Evolutionary conservation across 2,329 filamentous ascomycete species (phyloP), one percentile per base, ranked within the genome.

Genomic region (Xylaria sp.): DNA sequence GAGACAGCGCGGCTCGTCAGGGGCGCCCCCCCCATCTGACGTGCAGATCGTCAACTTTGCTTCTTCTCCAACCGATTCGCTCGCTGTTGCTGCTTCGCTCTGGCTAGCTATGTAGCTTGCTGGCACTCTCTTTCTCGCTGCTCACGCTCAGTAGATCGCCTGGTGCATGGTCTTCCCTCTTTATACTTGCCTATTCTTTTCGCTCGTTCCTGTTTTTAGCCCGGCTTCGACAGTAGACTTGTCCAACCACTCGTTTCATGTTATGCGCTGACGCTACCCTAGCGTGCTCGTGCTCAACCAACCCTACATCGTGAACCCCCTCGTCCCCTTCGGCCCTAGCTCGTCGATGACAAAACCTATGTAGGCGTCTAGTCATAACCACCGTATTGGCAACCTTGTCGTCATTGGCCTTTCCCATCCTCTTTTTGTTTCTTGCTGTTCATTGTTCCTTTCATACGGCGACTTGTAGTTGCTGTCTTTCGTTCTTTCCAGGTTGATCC

Each of bases 401-500:
- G 17, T 36, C 62, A 17, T 61, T 63, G 21, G 45, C 59, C 61
- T 47, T 65, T 36, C 19, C 45, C 63, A 30, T 56, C 60, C 57
- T 48, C 36, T 61, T 69, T 71, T 61, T 57, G 61, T 69, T 64
- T 71, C 71, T 65, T 62, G 59, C 66, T 58, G 32, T 61, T 66
- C 59, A 61, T 67, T 74, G 69, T 68, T 71, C 71, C 64, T 65
- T 68, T 65, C 67, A 73, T 45, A 45, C 69, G 61, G 75, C 74
- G 74, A 76, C 71, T 71, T 65, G 74, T 77, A 72, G 73, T 72
- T 67, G 42, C 53, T 50, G 8, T 71, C 71, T 78, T 81, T 74
- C 71, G 69, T 85, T 85, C 83, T 79, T 82, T 82, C 83, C 84
- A 84, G 86, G 86, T 88, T 87, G 86, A 88, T 81, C 85, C 85